Evolutionary conservation across 139 green algal species (phyloP), one percentile per base, ranked within the genome.

Genomic region (Coelastrella sp.): DNA sequence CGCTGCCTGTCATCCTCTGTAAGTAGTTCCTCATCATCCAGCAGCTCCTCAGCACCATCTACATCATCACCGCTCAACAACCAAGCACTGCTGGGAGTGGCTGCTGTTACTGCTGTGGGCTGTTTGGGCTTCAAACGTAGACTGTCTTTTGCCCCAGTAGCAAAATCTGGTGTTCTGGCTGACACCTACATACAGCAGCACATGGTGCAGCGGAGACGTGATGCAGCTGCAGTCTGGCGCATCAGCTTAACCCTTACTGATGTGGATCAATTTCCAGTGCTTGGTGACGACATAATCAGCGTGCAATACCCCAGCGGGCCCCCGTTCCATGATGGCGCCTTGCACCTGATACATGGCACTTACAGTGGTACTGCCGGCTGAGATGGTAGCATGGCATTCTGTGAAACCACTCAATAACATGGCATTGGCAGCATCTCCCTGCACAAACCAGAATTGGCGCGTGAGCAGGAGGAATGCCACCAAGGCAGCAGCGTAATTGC

Each of bases 11-110:
- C 98, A 79, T 98, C 97, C 80, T 97, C 96, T 56, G 95, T 98
- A 10, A 99, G 95, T 87, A 99, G 94, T 80, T 95, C 93, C 9
- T 98, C 97, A 17, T 99, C 98, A 86, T 99, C 98, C 27, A 99
- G 66, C 15, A 99, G 89, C 84, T 99, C 97, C 20, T 98, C 97
- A 24, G 95, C 93, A 25, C 97, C 94, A n/a, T 94, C 94, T 4
- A 89, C 87, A 59, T 85, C 90, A 49, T 92, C 82, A 6, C 89
- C 84, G 61, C 81, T 92, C 68, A 87, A 78, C 84, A 92, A 83
- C 22, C 91, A 92, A 0, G 86, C 90, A 68, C 94, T 78, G 20
- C 70, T 93, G 91, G 88, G 73, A 83, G 60, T 24, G 84, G 78
- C 68, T 35, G 84, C 60, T 84, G 81, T 20, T 81, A 70, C 75